These are phyloP conservation scores for Cyclotella choctawhatcheeana DNA, from an alignment of 108 stramenopile genomes.

Conservation along the genomic window DNA sequence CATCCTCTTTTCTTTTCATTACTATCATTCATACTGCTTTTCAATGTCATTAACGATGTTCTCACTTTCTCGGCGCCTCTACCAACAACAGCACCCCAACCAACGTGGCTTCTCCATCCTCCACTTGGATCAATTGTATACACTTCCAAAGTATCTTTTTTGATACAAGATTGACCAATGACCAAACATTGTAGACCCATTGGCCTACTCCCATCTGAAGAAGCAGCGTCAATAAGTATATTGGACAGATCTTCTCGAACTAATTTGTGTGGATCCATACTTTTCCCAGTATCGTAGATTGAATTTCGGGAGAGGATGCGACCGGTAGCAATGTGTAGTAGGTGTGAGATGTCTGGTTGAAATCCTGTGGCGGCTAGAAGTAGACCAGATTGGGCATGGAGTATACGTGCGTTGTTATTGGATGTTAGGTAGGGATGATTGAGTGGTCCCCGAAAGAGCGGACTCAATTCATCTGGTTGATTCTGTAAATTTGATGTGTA, in stretches of 20 bases:
- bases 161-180: constrained; percentile 34
- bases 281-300: constrained; percentile 38
- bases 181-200: constrained; percentile 49
- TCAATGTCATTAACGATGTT: neutral
- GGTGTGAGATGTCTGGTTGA: constrained; percentile 44
- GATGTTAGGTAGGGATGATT: constrained; percentile 25
- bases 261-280: constrained; percentile 49
- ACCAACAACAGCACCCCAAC: constrained; percentile 41
- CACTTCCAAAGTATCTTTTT: constrained; percentile 31
- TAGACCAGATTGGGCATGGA: constrained; percentile 75
- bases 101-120: constrained; percentile 42
- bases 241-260: constrained; percentile 48
- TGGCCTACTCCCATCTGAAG: constrained; percentile 40
- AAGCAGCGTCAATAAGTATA: constrained; percentile 38
- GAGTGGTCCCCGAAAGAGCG: constrained; percentile 41
- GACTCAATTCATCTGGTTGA: constrained; percentile 8
- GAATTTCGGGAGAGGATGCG: constrained; percentile 38
- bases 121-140: constrained; percentile 58
- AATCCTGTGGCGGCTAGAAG: constrained; percentile 49
- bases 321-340: constrained; percentile 43
- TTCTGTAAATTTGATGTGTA: neutral
- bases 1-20: constrained; percentile 26
- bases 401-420: constrained; percentile 71
- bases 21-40: neutral
- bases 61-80: constrained; percentile 43